Evolutionary conservation across 768 basidiomycete genomes (phyloP), one percentile per base, ranked within the genome.

Genomic region (Daedaleopsis sinensis): DNA sequence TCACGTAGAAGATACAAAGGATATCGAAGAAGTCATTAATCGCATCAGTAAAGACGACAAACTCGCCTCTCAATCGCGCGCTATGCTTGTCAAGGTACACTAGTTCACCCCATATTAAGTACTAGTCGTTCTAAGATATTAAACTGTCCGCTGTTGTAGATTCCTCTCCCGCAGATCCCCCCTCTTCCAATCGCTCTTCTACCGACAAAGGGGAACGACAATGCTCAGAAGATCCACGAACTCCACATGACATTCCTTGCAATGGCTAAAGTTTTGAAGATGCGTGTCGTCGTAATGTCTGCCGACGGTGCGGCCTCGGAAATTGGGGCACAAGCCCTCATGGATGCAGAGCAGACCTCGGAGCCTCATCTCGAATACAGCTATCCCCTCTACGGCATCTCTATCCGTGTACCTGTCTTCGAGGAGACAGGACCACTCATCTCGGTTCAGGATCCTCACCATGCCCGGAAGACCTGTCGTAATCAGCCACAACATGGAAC

Each of bases 281-380:
- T 73, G 15, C 46, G 51, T 0, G 23, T 73, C 12, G 37, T 71
- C 7, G 51, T 59, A 0, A 57, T 59, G 35, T 61, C 68, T 0
- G 72, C 72, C 0, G 72, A 73, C 51, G 70, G 70, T 18, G 71
- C 71, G 15, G 63, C 72, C 16, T 42, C 55, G 1, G 71, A 73
- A 35, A 55, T 69, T 1, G 51, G 65, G 1, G 72, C 71, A 0
- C 71, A 72, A 39, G 23, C 13, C 15, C 12, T 68, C 1, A 70
- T 71, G 66, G 71, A 73, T 44, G 11, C 43, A 0, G 62, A 64
- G 23, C 16, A 42, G 52, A 64, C 0, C 27, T 15, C 1, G n/a
- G n/a, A n/a, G n/a, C 62, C 66, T 1, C 65, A 61, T 0, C 19
- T 73, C 6, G 38, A 37, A 5, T 73, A 71, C 53, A 35, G 58